These are phyloP conservation scores for Komagataella kurtzmanii DNA, from an alignment of 805 yeast genomes.

Conservation along the genomic window DNA sequence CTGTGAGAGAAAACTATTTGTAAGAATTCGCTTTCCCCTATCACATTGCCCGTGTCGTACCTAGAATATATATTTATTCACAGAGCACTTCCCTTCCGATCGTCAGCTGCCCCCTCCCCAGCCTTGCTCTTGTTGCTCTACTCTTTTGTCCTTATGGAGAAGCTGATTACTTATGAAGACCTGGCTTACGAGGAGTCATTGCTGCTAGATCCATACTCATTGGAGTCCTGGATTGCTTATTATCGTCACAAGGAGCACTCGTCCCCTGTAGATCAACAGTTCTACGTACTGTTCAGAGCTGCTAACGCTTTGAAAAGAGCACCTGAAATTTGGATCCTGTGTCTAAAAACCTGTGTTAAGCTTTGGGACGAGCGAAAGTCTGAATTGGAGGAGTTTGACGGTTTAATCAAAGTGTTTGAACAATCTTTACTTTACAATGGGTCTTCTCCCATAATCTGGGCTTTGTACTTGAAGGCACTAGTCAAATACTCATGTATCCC, in stretches of 20 bases:
- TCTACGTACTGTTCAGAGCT: conserved; percentile 42
- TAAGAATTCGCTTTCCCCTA: neutral
- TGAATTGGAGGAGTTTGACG: neutral
- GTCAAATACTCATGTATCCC: neutral
- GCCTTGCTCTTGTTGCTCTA: neutral
- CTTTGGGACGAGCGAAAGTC: neutral
- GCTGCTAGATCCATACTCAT: conserved; percentile 18
- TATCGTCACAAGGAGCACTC: conserved; percentile 16
- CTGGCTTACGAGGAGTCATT: conserved; percentile 22
- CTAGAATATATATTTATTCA: neutral
- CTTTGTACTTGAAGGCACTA: neutral
- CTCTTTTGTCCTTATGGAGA: neutral
- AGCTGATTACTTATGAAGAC: conserved; percentile 12
- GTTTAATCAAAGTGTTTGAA: neutral
- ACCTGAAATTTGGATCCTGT: conserved; percentile 40
- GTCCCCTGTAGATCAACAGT: conserved; percentile 15
- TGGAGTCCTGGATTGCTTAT: conserved; percentile 33
- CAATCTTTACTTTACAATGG: neutral
- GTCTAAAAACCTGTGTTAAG: conserved; percentile 26
- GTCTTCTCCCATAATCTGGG: neutral
- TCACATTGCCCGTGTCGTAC: neutral
- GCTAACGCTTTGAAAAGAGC: conserved; percentile 27
- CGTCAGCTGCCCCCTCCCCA: neutral
- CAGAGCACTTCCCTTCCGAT: neutral
- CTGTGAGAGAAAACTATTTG: neutral